Evolutionary conservation across 345 rosid genomes (phyloP), one percentile per base, ranked within the genome.

Genomic region (Dipteronia dyeriana): DNA sequence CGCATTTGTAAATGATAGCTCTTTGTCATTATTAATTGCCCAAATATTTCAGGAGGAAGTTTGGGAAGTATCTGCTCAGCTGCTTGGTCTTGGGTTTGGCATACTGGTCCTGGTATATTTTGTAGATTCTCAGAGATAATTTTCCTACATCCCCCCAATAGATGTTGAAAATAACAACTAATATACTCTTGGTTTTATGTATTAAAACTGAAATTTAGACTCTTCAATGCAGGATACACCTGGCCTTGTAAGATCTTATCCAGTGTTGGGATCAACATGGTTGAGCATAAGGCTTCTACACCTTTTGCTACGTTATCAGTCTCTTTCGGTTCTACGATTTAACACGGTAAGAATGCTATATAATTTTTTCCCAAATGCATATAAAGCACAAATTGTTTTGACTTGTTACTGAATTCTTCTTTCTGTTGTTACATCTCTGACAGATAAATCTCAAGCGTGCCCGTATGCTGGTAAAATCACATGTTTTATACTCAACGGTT

Each of bases 371-470:
- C 49, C 49, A 59, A 22, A 5, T 59, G 26, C 16, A 16, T 20
- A 16, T 16, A 73, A 14, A 13, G 11, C 20, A 12, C 61, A 41
- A 53, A 9, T 20, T n/a, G 20, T n/a, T 53, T 29, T 63, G 34
- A 70, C 49, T 66, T 20, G 67, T 56, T 59, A 47, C 26, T 45
- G 51, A 26, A 39, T 45, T 47, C 1, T 38, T 75, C 66, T 64
- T 60, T 49, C 47, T 79, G 57, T 53, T 74, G 57, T 72, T 53
- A 29, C 71, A 54, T 68, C 43, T 82, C 49, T 73, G 77, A 70
- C 87, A 95, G 99, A 86, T 95, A 82, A 95, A 95, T 88, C 88
- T 93, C 75, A 95, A 95, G 91, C 98, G 99, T 81, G 98, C 96
- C 75, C 96, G 96, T 68, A 79, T 91, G 54, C 84, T 95, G 75